A percentile compares a stretch with the other conserved stretches of the same genome.
Conservation (phyloP, 208 protist genomes). For the Blechomonas ayalai region DNA sequence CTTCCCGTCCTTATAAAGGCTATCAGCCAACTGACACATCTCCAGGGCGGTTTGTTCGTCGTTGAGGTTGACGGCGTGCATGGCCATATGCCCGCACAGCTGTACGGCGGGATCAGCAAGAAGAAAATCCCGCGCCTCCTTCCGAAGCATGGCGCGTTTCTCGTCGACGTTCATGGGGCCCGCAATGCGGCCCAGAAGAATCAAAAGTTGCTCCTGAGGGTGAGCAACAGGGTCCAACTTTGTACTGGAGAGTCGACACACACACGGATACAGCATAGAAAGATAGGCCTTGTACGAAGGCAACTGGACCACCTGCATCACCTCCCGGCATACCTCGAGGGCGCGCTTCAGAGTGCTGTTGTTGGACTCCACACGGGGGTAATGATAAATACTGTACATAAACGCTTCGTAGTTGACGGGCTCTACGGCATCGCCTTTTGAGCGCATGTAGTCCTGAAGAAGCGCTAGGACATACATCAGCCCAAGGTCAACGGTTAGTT, state of each 20-base stretch:
- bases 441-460: constrained; percentile 20
- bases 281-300: constrained; percentile 44
- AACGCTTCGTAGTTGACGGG: constrained; percentile 25
- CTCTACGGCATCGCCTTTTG: constrained; percentile 21
- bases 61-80: constrained; percentile 33
- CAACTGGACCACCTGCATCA: constrained; percentile 23
- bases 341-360: constrained; percentile 48
- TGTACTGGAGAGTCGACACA: constrained; percentile 50
- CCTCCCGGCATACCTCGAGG: constrained; percentile 36
- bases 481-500: constrained; percentile 20
- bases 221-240: constrained; percentile 5
- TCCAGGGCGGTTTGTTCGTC: constrained; percentile 60
- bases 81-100: constrained; percentile 64
- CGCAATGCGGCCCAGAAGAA: constrained; percentile 40
- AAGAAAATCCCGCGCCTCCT: constrained; percentile 44
- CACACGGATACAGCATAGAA: constrained; percentile 34
- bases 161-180: constrained; percentile 33
- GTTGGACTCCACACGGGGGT: constrained; percentile 22
- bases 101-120: constrained; percentile 57
- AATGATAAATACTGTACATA: constrained; percentile 16
- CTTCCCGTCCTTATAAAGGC: constrained; percentile 52
- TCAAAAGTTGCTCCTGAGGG: constrained; percentile 71
- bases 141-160: constrained; percentile 27
- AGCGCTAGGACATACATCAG: constrained; percentile 30
- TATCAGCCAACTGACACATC: constrained; percentile 58